Evolutionary conservation across 495 filamentous ascomycete genomes (phyloP).

Genomic region (Bryoglossum gracile): DNA sequence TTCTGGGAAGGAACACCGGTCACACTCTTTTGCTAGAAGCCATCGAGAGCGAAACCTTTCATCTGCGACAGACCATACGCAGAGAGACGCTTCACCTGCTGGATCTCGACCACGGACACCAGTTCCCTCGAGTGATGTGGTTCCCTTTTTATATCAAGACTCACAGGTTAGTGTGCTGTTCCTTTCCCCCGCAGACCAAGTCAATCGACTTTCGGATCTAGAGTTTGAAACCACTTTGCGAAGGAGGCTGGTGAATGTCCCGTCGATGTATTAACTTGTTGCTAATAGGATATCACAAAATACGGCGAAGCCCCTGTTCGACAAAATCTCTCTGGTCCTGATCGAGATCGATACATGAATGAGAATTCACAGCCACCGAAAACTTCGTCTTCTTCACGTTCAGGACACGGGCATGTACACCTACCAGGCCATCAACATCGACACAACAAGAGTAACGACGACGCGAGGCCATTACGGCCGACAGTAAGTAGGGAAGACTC

Average conservation of each 20-base stretch:
- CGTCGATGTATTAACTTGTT: conserved; percentile 17
- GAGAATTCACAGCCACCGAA: conserved; percentile 37
- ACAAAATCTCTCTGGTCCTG: conserved; percentile 60
- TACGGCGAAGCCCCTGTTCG: conserved; percentile 80
- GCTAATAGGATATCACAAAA: conserved; percentile 61
- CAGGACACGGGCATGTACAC: conserved; percentile 25
- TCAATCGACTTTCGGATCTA: no score
- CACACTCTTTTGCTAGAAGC: conserved; percentile 48
- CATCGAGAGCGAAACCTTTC: conserved; percentile 72
- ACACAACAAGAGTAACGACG: conserved; percentile 70
- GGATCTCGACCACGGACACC: conserved; percentile 71
- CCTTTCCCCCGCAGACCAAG: no score
- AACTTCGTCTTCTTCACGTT: conserved; percentile 46
- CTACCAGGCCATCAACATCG: conserved; percentile 48
- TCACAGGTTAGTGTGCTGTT: conserved; percentile 46
- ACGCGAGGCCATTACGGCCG: conserved; percentile 55
- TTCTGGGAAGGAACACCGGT: conserved; percentile 41
- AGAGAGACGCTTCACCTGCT: conserved; percentile 56
- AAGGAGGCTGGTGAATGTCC: not conserved
- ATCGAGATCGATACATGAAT: conserved; percentile 55
- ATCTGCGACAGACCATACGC: conserved; percentile 50
- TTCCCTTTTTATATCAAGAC: conserved; percentile 93
- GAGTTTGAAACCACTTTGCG: no score
- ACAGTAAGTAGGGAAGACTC: conserved; percentile 66
- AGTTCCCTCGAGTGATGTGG: conserved; percentile 87